Percentiles rank a stretch among this genome's conserved stretches.
Evolutionary conservation across 108 stramenopile species (phyloP).

Genomic region (Stephanodiscus minutulus): DNA sequence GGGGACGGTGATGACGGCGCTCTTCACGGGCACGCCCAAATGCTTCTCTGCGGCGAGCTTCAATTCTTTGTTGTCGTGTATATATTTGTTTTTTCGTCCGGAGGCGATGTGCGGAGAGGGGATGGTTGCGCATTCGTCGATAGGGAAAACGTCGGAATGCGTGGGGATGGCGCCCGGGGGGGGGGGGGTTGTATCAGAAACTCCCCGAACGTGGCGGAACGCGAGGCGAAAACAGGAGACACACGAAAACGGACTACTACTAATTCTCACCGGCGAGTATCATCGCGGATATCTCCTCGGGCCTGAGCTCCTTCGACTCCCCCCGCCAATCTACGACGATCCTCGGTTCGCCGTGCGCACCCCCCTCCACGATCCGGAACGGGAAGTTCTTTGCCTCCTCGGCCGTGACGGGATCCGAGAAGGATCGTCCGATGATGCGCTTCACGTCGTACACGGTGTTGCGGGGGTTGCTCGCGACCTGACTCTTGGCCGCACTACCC

Average conservation of each 20-base stretch:
- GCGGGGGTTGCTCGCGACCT: slow-evolving; percentile 56
- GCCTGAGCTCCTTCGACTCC: slow-evolving; percentile 55
- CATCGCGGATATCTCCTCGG: slow-evolving; percentile 71
- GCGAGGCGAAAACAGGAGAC: not conserved
- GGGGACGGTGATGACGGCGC: slow-evolving; percentile 86
- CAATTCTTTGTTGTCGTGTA: slow-evolving; percentile 38
- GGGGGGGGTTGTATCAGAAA: not conserved
- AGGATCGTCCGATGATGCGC: slow-evolving; percentile 68
- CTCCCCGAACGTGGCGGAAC: not conserved
- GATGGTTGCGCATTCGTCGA: too few relatives aligned
- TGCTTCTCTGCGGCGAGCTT: slow-evolving; percentile 58
- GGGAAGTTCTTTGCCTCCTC: slow-evolving; percentile 63
- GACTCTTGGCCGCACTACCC: slow-evolving; percentile 63
- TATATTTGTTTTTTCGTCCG: too few relatives aligned
- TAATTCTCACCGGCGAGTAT: slow-evolving; percentile 34
- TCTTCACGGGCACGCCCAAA: slow-evolving; percentile 54
- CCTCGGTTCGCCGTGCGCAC: slow-evolving; percentile 46
- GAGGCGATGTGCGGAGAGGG: not conserved
- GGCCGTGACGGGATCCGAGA: slow-evolving; percentile 51
- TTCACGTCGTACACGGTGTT: slow-evolving; percentile 75
- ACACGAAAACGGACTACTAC: not conserved
- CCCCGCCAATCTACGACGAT: slow-evolving; percentile 58
- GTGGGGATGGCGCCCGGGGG: too few relatives aligned
- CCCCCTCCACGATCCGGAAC: slow-evolving; percentile 51
- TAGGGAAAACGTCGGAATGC: too few relatives aligned